Evolutionary conservation across 2,329 filamentous ascomycete species (phyloP), one percentile per base, ranked within the genome.

Genomic region (Clonostachys byssicola): DNA sequence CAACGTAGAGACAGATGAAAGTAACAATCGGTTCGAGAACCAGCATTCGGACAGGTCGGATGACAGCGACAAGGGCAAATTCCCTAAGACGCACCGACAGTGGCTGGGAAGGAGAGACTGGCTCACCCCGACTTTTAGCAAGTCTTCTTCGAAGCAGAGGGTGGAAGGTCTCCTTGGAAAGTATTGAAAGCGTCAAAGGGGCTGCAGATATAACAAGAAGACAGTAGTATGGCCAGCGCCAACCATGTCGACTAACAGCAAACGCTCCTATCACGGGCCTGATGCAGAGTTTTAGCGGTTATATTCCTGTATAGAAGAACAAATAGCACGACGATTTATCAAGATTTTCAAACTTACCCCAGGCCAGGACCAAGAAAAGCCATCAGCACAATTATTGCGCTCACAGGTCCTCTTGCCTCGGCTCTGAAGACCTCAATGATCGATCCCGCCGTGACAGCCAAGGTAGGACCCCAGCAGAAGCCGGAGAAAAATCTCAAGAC

Each of bases 1-100:
- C 63, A 0, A 73, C 66, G 52, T 80, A 80, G 1, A 80, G 55
- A 40, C 70, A 73, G 38, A 73, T 60, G 47, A 83, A 79, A 12
- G 75, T 73, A 2, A 85, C 75, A 36, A 87, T 83, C 3, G 83
- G 82, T 54, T 87, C 83, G 1, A 75, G 74, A 38, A 82, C 56
- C 8, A 86, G 67, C 71, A 88, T 82, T 40, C 74, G 70, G 1
- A 82, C 16, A 0, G 80, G 80, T 12, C 78, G 67, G 14, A 77
- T 49, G 2, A 80, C 58, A 2, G 73, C 69, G 1, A 71, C 60
- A 0, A 69, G 62, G 4, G 73, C 50, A 48, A 77, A 74, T 2
- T 51, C 16, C 16, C 52, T 54, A 23, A 69, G 42, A 4, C 56
- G 60, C 8, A 54, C 44, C 1, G 42, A 9, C 5, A 63, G 13